These are phyloP conservation scores for Tricholoma hemisulphureum DNA, from an alignment of 768 basidiomycete species.

Conservation along the genomic window DNA sequence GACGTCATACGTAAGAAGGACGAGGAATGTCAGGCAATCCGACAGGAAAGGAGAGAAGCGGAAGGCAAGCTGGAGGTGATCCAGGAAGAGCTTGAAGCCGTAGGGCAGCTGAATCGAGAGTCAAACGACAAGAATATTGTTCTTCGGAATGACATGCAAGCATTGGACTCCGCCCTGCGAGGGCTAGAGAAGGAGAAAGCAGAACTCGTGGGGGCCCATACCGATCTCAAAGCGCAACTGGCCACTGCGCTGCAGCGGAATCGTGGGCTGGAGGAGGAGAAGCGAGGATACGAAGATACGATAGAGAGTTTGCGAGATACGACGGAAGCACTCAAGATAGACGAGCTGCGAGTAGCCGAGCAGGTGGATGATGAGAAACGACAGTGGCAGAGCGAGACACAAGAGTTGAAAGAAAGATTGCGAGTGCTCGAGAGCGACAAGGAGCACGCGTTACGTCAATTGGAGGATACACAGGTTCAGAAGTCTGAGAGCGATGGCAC, in stretches of 20 bases:
- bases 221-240: background rate
- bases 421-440: background rate
- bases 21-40: background rate
- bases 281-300: background rate
- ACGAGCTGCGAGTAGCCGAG: background rate
- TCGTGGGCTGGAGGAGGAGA: background rate
- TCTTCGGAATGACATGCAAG: background rate
- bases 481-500: background rate
- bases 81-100: background rate
- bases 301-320: background rate
- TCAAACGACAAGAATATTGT: background rate
- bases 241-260: background rate
- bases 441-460: background rate
- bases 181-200: background rate
- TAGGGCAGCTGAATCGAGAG: background rate
- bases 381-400: too few species aligned
- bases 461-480: background rate
- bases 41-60: background rate
- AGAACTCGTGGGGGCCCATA: background rate
- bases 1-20: background rate
- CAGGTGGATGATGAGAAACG: conserved; percentile 7
- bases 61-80: background rate
- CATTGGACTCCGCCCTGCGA: background rate
- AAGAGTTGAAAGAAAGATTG: too few species aligned
- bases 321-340: background rate